Evolutionary conservation across 495 filamentous ascomycete species (phyloP).

Genomic region (Astrothelium macrocarpum): DNA sequence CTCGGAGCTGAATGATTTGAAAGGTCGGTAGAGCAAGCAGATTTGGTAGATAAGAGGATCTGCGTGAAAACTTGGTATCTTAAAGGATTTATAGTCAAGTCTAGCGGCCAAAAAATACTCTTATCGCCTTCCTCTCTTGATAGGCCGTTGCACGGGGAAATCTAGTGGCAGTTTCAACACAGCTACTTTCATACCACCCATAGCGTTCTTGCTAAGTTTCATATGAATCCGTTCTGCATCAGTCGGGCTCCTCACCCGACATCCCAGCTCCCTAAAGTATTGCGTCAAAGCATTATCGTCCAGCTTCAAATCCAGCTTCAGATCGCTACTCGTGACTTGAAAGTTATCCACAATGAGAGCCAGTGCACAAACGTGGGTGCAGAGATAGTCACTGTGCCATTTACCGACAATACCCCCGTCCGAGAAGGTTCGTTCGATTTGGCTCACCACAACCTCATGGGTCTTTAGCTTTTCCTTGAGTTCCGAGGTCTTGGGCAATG

Average conservation of each 20-base stretch:
- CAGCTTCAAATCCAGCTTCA: conserved; percentile 69
- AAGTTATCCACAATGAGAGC: conserved; percentile 60
- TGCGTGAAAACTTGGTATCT: not conserved
- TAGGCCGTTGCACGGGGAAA: conserved; percentile 53
- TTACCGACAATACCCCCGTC: conserved; percentile 40
- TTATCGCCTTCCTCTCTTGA: conserved; percentile 36
- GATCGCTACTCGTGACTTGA: conserved; percentile 62
- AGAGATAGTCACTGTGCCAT: conserved; percentile 36
- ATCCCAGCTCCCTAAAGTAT: conserved; percentile 81
- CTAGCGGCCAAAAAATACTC: not conserved
- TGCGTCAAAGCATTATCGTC: conserved; percentile 53
- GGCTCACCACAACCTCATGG: conserved; percentile 56
- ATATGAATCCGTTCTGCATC: conserved; percentile 38
- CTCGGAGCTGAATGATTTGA: no score
- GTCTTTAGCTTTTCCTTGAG: conserved; percentile 40
- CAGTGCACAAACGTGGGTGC: conserved; percentile 37
- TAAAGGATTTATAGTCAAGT: not conserved
- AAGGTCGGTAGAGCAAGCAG: no score
- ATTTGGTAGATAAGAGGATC: no score
- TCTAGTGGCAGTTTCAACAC: conserved; percentile 67
- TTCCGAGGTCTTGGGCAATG: conserved; percentile 40
- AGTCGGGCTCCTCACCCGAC: conserved; percentile 43
- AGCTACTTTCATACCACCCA: conserved; percentile 51
- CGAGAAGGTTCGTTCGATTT: conserved; percentile 59
- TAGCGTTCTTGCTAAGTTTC: conserved; percentile 51